Conservation (phyloP, 2,329 filamentous ascomycete genomes). For the Epichloe gansuensis region DNA sequence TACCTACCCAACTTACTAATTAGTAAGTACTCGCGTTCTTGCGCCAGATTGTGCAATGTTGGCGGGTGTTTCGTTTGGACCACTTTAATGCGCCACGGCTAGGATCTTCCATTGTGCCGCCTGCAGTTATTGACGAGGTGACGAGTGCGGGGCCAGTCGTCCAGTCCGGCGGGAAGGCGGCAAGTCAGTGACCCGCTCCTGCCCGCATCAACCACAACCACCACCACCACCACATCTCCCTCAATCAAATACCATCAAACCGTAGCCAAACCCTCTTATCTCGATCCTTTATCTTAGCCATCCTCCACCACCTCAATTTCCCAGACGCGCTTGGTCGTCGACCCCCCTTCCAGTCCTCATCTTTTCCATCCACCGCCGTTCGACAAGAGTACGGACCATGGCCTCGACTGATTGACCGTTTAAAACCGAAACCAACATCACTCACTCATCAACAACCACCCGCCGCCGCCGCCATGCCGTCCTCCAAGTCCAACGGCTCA, state of each 20-base stretch:
- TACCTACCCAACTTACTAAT: too few relatives aligned
- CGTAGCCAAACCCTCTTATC: too few relatives aligned
- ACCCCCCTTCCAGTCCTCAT: not conserved
- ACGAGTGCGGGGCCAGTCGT: too few relatives aligned
- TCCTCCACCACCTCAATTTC: not conserved
- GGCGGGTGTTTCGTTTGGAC: not conserved
- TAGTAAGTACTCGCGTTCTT: too few relatives aligned
- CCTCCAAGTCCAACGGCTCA: constrained; percentile 38
- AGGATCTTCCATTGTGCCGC: not conserved
- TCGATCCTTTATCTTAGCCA: not conserved
- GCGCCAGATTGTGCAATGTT: not conserved
- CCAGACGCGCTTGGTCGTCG: not conserved
- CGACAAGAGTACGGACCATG: constrained; percentile 21
- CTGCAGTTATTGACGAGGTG: too few relatives aligned
- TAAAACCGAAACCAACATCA: not conserved
- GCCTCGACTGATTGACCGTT: constrained; percentile 23
- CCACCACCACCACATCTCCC: not conserved
- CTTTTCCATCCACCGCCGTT: not conserved
- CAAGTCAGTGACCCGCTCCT: constrained; percentile 1
- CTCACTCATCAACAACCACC: not conserved
- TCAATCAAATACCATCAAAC: not conserved
- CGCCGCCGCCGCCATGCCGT: constrained; percentile 29
- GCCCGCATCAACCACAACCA: not conserved
- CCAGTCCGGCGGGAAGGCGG: not conserved
- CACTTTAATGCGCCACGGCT: not conserved